A percentile compares a stretch with the other conserved stretches of the same genome.
Evolutionary conservation across 768 basidiomycete species (phyloP).

Genomic region (Bullera alba): DNA sequence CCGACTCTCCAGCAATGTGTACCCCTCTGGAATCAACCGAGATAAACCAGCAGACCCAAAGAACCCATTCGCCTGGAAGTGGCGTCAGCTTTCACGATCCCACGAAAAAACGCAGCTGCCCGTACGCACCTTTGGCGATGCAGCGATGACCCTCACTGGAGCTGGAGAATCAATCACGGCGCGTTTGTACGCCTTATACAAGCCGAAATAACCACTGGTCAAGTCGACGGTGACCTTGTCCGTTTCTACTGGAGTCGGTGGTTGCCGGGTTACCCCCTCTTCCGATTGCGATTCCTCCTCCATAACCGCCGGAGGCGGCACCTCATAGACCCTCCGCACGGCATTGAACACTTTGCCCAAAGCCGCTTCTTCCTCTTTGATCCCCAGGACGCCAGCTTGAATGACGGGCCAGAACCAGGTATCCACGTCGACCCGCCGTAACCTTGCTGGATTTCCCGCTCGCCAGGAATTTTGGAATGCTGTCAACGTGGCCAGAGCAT

Average conservation of each 20-base stretch:
- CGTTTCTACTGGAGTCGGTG: constrained; percentile 1
- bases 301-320: no score
- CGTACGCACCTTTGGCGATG: constrained; percentile 68
- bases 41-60: constrained; percentile 82
- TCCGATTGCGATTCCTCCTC: constrained; percentile 4
- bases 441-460: constrained; percentile 23
- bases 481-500: constrained; percentile 55
- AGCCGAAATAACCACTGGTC: constrained; percentile 92
- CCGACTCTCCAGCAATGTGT: constrained; percentile 74
- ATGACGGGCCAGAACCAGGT: constrained; percentile 72
- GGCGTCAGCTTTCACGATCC: background rate
- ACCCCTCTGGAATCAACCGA: constrained; percentile 88
- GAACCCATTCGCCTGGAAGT: constrained; percentile 83
- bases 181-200: constrained; percentile 72
- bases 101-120: no score
- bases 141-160: constrained; percentile 65
- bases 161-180: constrained; percentile 55
- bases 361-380: constrained; percentile 74
- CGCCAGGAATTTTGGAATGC: constrained; percentile 55
- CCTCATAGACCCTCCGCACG: constrained; percentile 31
- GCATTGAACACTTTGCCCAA: constrained; percentile 43
- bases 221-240: constrained; percentile 62
- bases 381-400: constrained; percentile 78
- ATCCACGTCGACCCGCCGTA: constrained; percentile 43
- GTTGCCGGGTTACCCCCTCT: no score